Percentiles rank a stretch among this genome's conserved stretches.
Evolutionary conservation across 257 asterid species (phyloP).

Genomic region (Leonotis leonurus): DNA sequence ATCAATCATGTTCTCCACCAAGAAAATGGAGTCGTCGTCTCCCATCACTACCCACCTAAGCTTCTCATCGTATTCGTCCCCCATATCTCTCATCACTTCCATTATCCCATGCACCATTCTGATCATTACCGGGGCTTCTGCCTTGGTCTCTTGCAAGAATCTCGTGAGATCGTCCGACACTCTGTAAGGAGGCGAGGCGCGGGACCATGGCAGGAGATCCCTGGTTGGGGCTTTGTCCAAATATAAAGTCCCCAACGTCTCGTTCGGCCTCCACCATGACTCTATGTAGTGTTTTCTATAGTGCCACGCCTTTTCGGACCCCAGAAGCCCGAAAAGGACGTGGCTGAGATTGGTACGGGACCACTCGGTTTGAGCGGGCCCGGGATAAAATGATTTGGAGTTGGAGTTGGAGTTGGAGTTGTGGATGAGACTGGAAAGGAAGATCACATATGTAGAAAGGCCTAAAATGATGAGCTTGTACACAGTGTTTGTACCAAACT

Average conservation of each 20-base stretch:
- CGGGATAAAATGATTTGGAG: neutral
- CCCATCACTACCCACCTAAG: constrained; percentile 73
- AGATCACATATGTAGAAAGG: constrained; percentile 14
- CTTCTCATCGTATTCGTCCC: constrained; percentile 2
- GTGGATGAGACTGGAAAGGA: constrained; percentile 15
- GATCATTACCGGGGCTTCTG: constrained; percentile 27
- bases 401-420: constrained; percentile 9
- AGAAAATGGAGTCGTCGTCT: constrained; percentile 63
- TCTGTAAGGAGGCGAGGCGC: constrained; percentile 39
- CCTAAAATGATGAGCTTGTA: constrained; percentile 21
- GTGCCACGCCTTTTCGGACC: constrained; percentile 47
- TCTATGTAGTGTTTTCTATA: constrained; percentile 35
- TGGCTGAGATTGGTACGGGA: constrained; percentile 42
- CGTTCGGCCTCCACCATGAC: constrained; percentile 57
- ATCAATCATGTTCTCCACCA: constrained; percentile 57
- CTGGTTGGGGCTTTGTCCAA: constrained; percentile 37
- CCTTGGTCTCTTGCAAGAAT: constrained; percentile 23
- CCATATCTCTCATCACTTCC: constrained; percentile 43
- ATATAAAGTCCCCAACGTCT: constrained; percentile 35
- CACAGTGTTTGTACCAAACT: neutral
- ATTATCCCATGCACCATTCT: constrained; percentile 56
- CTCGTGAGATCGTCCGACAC: constrained; percentile 32
- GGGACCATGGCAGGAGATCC: constrained; percentile 48
- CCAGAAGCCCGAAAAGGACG: constrained; percentile 48
- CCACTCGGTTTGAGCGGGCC: neutral